Conservation (phyloP, 2,329 filamentous ascomycete genomes). For the Fusarium haematococcum region DNA sequence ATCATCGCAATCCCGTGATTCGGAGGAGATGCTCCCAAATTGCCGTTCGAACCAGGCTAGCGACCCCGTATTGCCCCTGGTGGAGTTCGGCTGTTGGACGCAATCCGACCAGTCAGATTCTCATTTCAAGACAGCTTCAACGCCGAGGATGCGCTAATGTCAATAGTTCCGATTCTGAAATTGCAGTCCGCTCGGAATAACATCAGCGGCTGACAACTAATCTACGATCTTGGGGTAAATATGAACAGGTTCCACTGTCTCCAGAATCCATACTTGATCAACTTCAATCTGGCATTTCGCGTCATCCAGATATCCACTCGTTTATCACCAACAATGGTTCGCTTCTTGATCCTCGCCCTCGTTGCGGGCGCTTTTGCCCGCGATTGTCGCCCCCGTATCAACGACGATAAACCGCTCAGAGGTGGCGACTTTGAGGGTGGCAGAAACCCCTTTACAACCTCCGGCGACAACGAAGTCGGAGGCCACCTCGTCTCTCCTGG, state of each 20-base stretch:
- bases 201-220: neutral
- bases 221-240: neutral
- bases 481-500: constrained; percentile 1
- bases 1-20: neutral
- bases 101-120: neutral
- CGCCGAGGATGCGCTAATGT: too few relatives aligned
- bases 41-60: neutral
- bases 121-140: neutral
- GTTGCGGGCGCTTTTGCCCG: neutral
- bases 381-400: neutral
- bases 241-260: neutral
- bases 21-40: neutral
- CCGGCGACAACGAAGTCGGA: neutral
- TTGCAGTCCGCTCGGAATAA: neutral
- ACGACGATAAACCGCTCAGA: neutral
- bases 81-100: neutral
- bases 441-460: neutral
- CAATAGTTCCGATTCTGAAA: neutral
- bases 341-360: neutral
- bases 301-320: neutral
- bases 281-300: neutral
- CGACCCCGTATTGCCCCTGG: neutral
- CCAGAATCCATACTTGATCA: neutral
- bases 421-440: constrained; percentile 14
- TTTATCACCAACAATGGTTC: neutral